Evolutionary conservation across 2,329 filamentous ascomycete genomes (phyloP).

Genomic region (Fusarium foetens): DNA sequence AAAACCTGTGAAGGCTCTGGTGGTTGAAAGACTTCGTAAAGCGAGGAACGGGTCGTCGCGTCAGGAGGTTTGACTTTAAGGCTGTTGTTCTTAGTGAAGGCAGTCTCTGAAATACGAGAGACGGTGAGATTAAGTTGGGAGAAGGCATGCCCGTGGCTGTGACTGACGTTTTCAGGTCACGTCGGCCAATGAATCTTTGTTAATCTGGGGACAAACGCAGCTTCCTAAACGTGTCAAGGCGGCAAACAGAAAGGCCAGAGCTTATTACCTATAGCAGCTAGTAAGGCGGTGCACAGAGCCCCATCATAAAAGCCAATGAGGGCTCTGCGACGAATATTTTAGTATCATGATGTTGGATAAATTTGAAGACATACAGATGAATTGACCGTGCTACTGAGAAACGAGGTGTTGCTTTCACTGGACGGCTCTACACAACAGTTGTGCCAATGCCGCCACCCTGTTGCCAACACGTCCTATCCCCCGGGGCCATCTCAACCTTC

Average conservation of each 20-base stretch:
- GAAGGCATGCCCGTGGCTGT: constrained; percentile 46
- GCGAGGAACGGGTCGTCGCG: constrained; percentile 38
- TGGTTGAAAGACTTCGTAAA: constrained; percentile 38
- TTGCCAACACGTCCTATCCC: neutral
- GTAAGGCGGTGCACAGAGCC: constrained; percentile 13
- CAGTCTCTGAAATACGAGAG: constrained; percentile 51
- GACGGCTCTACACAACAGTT: neutral
- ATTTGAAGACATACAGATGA: neutral
- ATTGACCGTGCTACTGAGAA: neutral
- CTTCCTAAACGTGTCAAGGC: constrained; percentile 42
- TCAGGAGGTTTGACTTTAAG: constrained; percentile 39
- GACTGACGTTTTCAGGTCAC: constrained; percentile 32
- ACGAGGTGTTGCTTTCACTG: neutral
- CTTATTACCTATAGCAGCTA: constrained; percentile 32
- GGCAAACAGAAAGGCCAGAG: constrained; percentile 18
- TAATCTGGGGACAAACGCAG: constrained; percentile 36
- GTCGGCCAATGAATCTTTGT: constrained; percentile 38
- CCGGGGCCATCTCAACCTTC: neutral
- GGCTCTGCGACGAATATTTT: neutral
- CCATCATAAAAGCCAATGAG: constrained; percentile 22
- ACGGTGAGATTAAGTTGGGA: constrained; percentile 47
- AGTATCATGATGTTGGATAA: neutral
- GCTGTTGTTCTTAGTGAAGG: constrained; percentile 47
- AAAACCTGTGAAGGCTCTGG: constrained; percentile 45
- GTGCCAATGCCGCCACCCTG: neutral